phyloP scores from a whole-genome alignment of 768 basidiomycete species.

The Kwoniella heveanensis region DNA sequence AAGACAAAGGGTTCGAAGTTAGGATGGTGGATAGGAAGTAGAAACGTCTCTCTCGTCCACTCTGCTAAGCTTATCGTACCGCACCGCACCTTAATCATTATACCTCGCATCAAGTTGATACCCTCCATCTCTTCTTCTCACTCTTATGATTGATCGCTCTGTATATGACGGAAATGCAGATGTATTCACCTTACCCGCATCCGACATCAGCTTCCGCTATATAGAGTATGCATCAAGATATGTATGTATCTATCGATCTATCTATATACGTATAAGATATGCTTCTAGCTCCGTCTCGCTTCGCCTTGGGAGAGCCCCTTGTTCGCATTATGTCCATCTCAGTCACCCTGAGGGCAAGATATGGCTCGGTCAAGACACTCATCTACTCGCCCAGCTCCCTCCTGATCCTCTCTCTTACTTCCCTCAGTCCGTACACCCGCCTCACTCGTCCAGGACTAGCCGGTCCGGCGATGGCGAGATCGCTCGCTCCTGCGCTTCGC shows the following conservation, averaged over 20 bases:
- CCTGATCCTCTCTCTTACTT: constrained; percentile 56
- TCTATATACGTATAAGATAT: not conserved
- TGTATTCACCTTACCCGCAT: no score
- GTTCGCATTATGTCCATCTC: not conserved
- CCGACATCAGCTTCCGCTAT: no score
- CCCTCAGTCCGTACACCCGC: constrained; percentile 47
- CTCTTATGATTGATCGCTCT: no score
- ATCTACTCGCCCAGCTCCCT: constrained; percentile 46
- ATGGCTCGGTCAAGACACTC: no score
- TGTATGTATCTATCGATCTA: not conserved
- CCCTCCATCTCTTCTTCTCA: no score
- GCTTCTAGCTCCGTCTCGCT: not conserved
- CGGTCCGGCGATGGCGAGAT: constrained; percentile 38
- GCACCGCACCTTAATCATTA: no score
- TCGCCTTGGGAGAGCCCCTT: no score
- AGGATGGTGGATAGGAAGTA: constrained; percentile 24
- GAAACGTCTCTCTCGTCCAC: not conserved
- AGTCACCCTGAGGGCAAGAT: no score
- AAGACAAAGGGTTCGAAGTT: constrained; percentile 6
- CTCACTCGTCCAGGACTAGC: constrained; percentile 50
- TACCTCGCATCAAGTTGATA: not conserved
- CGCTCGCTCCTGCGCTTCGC: not conserved
- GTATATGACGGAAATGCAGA: no score
- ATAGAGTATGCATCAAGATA: constrained; percentile 10
- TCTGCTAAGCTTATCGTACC: no score